Evolutionary conservation across 768 basidiomycete genomes (phyloP).

Genomic region (Kwoniella botswanensis): DNA sequence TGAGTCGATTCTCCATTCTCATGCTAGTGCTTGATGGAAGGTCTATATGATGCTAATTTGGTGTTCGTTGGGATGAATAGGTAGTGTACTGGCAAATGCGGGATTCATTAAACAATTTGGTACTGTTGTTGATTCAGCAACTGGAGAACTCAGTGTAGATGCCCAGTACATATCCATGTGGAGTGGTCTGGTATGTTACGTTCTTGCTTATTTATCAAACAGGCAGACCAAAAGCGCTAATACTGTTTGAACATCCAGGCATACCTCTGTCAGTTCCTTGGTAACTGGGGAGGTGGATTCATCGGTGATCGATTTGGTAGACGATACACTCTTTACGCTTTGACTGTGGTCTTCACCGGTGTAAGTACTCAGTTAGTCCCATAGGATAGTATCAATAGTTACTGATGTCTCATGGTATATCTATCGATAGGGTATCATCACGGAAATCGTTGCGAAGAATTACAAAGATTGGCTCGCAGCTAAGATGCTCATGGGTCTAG

Average conservation of each 20-base stretch:
- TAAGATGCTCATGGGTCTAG: constrained; percentile 20
- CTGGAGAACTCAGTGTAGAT: constrained; percentile 10
- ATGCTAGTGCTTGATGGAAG: background rate
- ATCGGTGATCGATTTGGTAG: constrained; percentile 33
- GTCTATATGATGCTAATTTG: background rate
- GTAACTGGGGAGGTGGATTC: constrained; percentile 20
- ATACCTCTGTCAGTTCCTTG: constrained; percentile 20
- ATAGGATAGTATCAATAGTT: background rate
- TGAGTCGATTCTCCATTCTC: background rate
- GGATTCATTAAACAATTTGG: constrained; percentile 32
- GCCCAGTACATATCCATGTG: constrained; percentile 34
- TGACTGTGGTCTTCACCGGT: constrained; percentile 26
- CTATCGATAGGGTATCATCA: constrained; percentile 24
- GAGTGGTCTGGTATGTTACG: constrained; percentile 21
- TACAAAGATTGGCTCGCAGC: constrained; percentile 32
- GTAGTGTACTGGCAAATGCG: constrained; percentile 18
- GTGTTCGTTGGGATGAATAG: background rate
- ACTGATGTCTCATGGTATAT: background rate
- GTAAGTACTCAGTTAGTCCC: background rate
- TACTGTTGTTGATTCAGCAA: constrained; percentile 2
- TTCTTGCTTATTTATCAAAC: background rate
- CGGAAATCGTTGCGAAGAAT: constrained; percentile 33
- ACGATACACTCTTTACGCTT: constrained; percentile 30
- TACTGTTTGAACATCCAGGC: background rate
- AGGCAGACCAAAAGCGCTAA: constrained; percentile 5